Evolutionary conservation across 2,329 filamentous ascomycete genomes (phyloP).

Genomic region (Coleophoma eucalyptorum): DNA sequence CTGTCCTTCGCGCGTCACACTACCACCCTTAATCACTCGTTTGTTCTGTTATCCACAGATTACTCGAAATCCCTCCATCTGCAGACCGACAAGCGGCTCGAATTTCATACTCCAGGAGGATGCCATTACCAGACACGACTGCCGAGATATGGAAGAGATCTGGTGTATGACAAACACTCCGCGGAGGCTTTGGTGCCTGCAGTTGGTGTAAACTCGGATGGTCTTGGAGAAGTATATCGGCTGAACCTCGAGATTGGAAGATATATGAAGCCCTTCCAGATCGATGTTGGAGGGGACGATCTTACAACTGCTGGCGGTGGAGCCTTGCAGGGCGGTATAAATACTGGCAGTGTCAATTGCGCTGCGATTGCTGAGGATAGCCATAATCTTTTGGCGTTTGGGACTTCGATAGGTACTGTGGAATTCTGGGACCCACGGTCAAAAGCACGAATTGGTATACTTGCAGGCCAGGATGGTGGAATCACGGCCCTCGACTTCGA

Average conservation of each 20-base stretch:
- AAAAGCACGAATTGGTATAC: slow-evolving; percentile 73
- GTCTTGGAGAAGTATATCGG: slow-evolving; percentile 87
- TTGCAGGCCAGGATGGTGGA: slow-evolving; percentile 66
- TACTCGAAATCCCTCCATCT: slow-evolving; percentile 94
- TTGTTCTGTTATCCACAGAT: slow-evolving; percentile 82
- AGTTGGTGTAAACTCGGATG: slow-evolving; percentile 81
- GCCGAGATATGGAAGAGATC: slow-evolving; percentile 86
- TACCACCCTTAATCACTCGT: slow-evolving; percentile 85
- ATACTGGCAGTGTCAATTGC: slow-evolving; percentile 81
- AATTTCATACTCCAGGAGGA: slow-evolving; percentile 87
- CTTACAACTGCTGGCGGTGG: slow-evolving; percentile 60
- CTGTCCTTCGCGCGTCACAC: slow-evolving; percentile 95
- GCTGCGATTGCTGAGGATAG: slow-evolving; percentile 83
- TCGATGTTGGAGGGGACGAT: slow-evolving; percentile 86
- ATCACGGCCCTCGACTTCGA: slow-evolving; percentile 88
- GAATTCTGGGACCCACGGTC: slow-evolving; percentile 95
- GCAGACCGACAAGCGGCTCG: slow-evolving; percentile 84
- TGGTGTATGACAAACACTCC: slow-evolving; percentile 77
- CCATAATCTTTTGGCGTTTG: slow-evolving; percentile 89
- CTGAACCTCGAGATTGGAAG: slow-evolving; percentile 88
- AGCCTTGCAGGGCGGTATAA: slow-evolving; percentile 81
- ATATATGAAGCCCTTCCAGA: slow-evolving; percentile 91
- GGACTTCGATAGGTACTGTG: slow-evolving; percentile 90
- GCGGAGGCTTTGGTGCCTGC: slow-evolving; percentile 85
- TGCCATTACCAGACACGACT: slow-evolving; percentile 87